Percentiles rank a stretch among this genome's conserved stretches.
phyloP scores from a whole-genome alignment of 331 rosid species.

The Quercus lobata region DNA sequence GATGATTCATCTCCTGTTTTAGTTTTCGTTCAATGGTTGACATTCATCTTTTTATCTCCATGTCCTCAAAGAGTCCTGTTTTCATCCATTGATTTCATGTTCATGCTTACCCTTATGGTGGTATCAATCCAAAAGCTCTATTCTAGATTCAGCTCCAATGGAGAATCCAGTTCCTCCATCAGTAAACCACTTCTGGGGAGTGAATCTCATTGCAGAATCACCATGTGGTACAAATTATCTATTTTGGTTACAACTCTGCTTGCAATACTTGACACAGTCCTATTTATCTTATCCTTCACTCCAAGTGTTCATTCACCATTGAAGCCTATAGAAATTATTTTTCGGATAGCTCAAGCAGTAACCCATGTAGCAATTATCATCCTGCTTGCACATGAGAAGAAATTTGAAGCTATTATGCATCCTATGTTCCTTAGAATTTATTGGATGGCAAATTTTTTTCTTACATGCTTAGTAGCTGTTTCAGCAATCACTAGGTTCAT shows the following conservation, averaged over 20 bases:
- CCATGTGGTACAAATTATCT: conserved; percentile 50
- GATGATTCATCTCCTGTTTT: conserved; percentile 21
- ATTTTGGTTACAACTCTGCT: conserved; percentile 35
- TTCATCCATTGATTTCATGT: conserved; percentile 45
- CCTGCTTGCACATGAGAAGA: conserved; percentile 58
- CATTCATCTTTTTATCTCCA: conserved; percentile 76
- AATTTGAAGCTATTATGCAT: conserved; percentile 52
- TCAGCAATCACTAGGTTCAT: conserved; percentile 61
- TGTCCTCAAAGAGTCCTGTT: conserved; percentile 80
- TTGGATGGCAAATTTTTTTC: conserved; percentile 49
- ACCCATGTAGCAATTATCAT: conserved; percentile 50
- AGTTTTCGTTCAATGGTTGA: conserved; percentile 50
- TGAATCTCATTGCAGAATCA: conserved; percentile 33
- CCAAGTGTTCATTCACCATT: conserved; percentile 29
- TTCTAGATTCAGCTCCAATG: conserved; percentile 40
- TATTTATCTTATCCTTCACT: conserved; percentile 39
- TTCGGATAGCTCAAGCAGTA: conserved; percentile 63
- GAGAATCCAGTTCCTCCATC: neutral
- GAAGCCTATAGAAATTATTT: conserved; percentile 47
- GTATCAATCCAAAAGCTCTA: conserved; percentile 54
- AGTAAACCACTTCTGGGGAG: conserved; percentile 28
- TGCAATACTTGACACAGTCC: conserved; percentile 38
- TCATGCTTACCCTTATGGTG: conserved; percentile 43
- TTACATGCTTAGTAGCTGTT: conserved; percentile 43
- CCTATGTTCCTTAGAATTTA: conserved; percentile 64